Evolutionary conservation across 2,329 filamentous ascomycete genomes (phyloP).

Genomic region (Rhytidhysteron rufulum): DNA sequence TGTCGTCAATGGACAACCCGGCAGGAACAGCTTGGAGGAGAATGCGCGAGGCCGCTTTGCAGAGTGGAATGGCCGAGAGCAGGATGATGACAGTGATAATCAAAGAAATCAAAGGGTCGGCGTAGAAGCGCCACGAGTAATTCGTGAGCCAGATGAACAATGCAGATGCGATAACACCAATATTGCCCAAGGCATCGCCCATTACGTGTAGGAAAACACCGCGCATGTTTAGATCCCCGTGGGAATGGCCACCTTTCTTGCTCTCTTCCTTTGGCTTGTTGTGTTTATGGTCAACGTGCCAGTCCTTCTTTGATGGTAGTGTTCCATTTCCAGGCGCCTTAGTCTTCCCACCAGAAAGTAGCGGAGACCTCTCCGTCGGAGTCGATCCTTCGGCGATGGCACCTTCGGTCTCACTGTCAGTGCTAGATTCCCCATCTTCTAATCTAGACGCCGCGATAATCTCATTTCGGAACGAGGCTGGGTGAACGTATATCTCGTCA

Average conservation of each 20-base stretch:
- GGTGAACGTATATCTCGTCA: conserved; percentile 76
- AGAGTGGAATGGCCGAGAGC: conserved; percentile 72
- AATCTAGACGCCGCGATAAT: conserved; percentile 80
- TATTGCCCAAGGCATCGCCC: conserved; percentile 80
- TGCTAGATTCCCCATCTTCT: conserved; percentile 53
- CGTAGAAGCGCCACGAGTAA: conserved; percentile 78
- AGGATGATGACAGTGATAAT: conserved; percentile 81
- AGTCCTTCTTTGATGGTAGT: conserved; percentile 23
- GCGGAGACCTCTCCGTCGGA: conserved; percentile 35
- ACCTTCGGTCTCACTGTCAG: conserved; percentile 54
- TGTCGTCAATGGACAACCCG: conserved; percentile 81
- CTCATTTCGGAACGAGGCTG: conserved; percentile 83
- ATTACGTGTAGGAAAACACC: conserved; percentile 67
- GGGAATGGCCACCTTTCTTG: conserved; percentile 64
- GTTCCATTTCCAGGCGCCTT: conserved; percentile 13
- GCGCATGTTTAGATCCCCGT: conserved; percentile 93
- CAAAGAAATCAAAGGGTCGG: conserved; percentile 87
- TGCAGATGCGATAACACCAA: conserved; percentile 79
- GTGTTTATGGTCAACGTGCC: conserved; percentile 75
- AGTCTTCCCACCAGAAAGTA: conserved; percentile 32
- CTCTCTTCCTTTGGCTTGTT: conserved; percentile 65
- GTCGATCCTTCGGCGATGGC: conserved; percentile 37
- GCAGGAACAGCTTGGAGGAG: conserved; percentile 91
- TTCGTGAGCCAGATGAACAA: conserved; percentile 88
- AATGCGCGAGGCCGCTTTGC: conserved; percentile 77